Percentiles rank a stretch among this genome's conserved stretches.
phyloP scores from a whole-genome alignment of 345 rosid genomes.

The Draba incana region DNA sequence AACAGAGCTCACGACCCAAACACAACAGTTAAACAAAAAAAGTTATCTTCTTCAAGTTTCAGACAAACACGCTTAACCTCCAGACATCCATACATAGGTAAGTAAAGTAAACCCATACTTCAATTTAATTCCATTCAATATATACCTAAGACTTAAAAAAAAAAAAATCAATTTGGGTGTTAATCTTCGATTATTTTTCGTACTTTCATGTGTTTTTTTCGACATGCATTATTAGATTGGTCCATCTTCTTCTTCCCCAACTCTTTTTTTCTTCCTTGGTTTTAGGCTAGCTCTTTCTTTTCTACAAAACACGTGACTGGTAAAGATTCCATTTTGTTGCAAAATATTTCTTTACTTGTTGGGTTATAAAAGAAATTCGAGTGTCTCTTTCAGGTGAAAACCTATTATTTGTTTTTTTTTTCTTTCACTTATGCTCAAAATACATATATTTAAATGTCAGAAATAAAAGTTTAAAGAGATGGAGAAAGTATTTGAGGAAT shows the following conservation, averaged over 20 bases:
- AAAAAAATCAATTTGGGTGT: too few relatives aligned
- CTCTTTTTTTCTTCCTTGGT: slow-evolving; percentile 17
- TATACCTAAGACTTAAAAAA: too few relatives aligned
- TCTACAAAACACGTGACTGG: slow-evolving; percentile 21
- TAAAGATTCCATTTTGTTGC: slow-evolving; percentile 29
- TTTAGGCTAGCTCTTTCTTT: slow-evolving; percentile 5
- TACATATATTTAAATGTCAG: slow-evolving; percentile 28
- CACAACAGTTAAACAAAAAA: background rate
- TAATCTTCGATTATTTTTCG: too few relatives aligned
- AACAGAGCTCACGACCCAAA: slow-evolving; percentile 17
- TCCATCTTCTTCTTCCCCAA: background rate
- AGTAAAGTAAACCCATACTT: background rate
- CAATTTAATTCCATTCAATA: slow-evolving; percentile 10
- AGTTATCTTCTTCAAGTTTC: slow-evolving; percentile 3
- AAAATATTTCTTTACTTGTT: slow-evolving; percentile 18
- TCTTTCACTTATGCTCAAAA: background rate
- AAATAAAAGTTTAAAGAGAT: too few relatives aligned
- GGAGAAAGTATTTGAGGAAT: too few relatives aligned
- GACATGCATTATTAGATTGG: slow-evolving; percentile 31
- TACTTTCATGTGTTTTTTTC: background rate
- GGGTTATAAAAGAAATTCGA: slow-evolving; percentile 24
- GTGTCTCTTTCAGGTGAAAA: slow-evolving; percentile 24
- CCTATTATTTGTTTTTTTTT: slow-evolving; percentile 11
- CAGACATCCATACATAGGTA: slow-evolving; percentile 20
- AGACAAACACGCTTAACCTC: slow-evolving; percentile 10